phyloP scores from a whole-genome alignment of 2,329 filamentous ascomycete species.

The Colletotrichum orbiculare region DNA sequence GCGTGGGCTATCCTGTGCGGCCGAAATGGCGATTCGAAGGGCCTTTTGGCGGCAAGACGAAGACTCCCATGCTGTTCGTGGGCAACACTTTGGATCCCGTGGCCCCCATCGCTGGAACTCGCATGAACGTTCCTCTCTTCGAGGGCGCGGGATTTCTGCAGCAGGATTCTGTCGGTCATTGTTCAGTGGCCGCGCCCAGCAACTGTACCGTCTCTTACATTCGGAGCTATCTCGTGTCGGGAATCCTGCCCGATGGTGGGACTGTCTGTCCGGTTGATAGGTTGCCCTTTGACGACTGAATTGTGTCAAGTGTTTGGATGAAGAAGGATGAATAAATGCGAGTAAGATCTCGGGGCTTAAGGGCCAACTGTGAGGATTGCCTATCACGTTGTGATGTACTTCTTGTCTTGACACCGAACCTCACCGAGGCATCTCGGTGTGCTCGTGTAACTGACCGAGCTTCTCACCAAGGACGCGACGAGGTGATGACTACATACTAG shows the following conservation, averaged over 20 bases:
- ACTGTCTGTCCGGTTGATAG: not conserved
- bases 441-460: no score
- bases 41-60: conserved; percentile 40
- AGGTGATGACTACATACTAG: no score
- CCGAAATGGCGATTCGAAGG: conserved; percentile 53
- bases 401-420: no score
- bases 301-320: not conserved
- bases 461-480: no score
- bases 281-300: not conserved
- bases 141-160: conserved; percentile 10
- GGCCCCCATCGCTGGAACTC: conserved; percentile 4
- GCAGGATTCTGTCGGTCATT: conserved; percentile 12
- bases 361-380: no score
- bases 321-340: not conserved
- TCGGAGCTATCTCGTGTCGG: conserved; percentile 10
- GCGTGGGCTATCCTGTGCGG: conserved; percentile 50
- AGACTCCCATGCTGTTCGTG: conserved; percentile 12
- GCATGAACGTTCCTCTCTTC: not conserved
- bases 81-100: conserved; percentile 16
- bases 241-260: not conserved
- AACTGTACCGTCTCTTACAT: conserved; percentile 1
- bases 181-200: not conserved
- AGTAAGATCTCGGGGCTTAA: no score
- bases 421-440: no score
- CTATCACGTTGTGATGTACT: no score